Evolutionary conservation across 208 protist species (phyloP).

Genomic region (Trypanosoma lewisi): DNA sequence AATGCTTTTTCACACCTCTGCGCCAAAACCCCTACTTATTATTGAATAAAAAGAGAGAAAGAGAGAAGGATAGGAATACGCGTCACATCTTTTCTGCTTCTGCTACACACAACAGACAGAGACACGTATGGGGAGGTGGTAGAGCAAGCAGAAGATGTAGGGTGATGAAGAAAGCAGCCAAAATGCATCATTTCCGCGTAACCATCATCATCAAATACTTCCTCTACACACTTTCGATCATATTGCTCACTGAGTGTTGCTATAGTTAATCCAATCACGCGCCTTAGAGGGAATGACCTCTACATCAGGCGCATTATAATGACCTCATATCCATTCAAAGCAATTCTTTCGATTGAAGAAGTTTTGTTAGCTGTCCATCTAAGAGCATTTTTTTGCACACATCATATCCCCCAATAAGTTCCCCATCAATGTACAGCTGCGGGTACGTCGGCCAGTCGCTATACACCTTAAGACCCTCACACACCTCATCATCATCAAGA

Average conservation of each 20-base stretch:
- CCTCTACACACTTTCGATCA: too few relatives aligned
- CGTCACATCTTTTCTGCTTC: too few relatives aligned
- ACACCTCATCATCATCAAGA: conserved; percentile 84
- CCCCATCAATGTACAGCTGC: conserved; percentile 90
- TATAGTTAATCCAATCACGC: neutral
- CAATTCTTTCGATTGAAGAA: conserved; percentile 79
- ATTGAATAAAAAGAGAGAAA: neutral
- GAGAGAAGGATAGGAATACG: neutral
- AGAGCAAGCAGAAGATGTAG: too few relatives aligned
- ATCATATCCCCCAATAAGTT: conserved; percentile 91
- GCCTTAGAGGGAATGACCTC: neutral
- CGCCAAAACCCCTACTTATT: too few relatives aligned
- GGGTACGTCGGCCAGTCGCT: conserved; percentile 94
- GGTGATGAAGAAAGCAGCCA: too few relatives aligned
- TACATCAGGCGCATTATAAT: neutral
- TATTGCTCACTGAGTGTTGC: too few relatives aligned
- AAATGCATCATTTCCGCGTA: too few relatives aligned
- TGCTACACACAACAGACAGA: too few relatives aligned
- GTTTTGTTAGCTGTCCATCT: conserved; percentile 57
- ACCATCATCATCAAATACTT: too few relatives aligned
- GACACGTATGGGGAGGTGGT: too few relatives aligned
- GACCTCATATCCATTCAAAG: conserved; percentile 31
- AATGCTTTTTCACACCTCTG: too few relatives aligned
- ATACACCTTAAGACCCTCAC: conserved; percentile 88
- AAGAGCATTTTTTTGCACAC: conserved; percentile 84